Base-by-base conservation (phyloP, 345 rosid species). In the Populus ilicifolia region DNA sequence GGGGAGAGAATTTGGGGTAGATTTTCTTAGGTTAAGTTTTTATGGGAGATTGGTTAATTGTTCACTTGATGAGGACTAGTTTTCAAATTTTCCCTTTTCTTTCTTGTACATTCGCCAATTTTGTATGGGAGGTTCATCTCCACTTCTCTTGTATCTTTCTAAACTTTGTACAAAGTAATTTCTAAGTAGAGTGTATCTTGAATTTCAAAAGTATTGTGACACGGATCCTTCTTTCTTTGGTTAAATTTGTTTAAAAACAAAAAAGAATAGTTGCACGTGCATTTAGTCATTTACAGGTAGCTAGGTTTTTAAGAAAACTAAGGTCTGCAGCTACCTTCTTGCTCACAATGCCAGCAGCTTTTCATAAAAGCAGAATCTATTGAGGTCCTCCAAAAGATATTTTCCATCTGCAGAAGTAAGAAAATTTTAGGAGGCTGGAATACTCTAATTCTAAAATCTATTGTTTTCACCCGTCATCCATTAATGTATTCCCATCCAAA, bases 101-200 rank as follows among this genome's bases (percentile, higher is more conserved):
- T 67, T 81, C 70, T 61, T 88, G 92, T 88, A 90, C 75, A 87
- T 89, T 44, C 68, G 54, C 80, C 88, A 88, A 84, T 88, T 90
- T 90, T 87, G 89, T 69, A 70, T 23, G 20, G 74, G 48, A 74
- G 84, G 56, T 46, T 54, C 35, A 43, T 65, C 41, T 79, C 69
- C 35, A n/a, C 69, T 71, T 67, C 61, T 78, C 62, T 41, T 75
- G 79, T 68, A 70, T 69, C 77, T 68, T 80, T 71, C 25, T 62
- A 44, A 30, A 50, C 54, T 63, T 9, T 80, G 83, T 80, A 82
- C 46, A 83, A 74, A 80, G 38, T 79, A 62, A 82, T 74, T 69
- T 67, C 80, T 18, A 73, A 83, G 67, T 81, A 72, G 62, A 68
- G n/a, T 59, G 25, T n/a, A 59, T 7, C 63, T 59, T 59, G 14